phyloP scores from a whole-genome alignment of 306 rosid species.

The Medicago arabica region DNA sequence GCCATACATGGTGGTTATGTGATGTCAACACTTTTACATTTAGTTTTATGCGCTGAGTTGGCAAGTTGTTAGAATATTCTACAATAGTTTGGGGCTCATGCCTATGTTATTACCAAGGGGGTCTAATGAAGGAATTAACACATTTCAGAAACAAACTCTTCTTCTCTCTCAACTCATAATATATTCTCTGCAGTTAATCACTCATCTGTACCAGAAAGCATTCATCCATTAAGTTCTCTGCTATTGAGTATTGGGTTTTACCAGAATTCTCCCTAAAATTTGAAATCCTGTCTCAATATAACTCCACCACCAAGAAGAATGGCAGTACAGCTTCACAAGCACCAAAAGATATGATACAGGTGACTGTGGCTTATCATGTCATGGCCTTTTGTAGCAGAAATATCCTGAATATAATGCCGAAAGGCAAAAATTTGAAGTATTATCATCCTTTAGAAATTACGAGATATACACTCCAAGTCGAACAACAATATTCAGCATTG shows the following conservation, averaged over 20 bases:
- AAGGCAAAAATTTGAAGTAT: slow-evolving; percentile 62
- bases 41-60: background rate
- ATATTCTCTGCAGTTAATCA: background rate
- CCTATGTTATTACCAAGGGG: background rate
- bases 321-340: background rate
- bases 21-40: slow-evolving; percentile 1
- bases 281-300: background rate
- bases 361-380: slow-evolving; percentile 47
- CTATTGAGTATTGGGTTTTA: background rate
- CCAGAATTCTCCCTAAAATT: background rate
- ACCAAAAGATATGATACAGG: slow-evolving; percentile 1
- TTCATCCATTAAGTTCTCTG: background rate
- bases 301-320: background rate
- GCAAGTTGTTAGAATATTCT: slow-evolving; percentile 10
- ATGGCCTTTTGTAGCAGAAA: slow-evolving; percentile 76
- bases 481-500: slow-evolving; percentile 16
- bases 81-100: background rate
- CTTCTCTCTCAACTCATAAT: slow-evolving; percentile 2
- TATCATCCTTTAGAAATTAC: slow-evolving; percentile 47
- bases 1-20: background rate
- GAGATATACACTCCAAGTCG: slow-evolving; percentile 22
- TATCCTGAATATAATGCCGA: slow-evolving; percentile 71
- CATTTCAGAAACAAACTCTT: background rate
- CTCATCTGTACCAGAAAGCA: background rate
- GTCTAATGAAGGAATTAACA: background rate